These are phyloP conservation scores for Cyberlindnera galapagoensis DNA, from an alignment of 805 yeast genomes.

Conservation along the genomic window DNA sequence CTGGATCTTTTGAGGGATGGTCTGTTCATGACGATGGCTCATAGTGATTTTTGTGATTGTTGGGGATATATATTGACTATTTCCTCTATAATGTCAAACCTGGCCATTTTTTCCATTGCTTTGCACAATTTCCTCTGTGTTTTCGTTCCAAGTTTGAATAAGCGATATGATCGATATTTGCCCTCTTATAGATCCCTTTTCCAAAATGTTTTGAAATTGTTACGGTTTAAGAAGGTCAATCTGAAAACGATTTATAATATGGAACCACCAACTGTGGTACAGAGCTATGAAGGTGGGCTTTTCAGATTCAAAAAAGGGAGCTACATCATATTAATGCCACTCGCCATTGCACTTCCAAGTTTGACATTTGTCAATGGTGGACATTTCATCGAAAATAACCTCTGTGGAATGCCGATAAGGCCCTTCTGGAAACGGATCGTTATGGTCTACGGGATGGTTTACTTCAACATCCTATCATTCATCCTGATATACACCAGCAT, in stretches of 20 bases:
- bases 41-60: constrained; percentile 13
- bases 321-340: not conserved
- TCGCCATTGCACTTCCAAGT: constrained; percentile 5
- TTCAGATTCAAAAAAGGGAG: constrained; percentile 8
- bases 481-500: constrained; percentile 14
- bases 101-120: constrained; percentile 15
- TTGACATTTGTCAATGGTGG: constrained; percentile 12
- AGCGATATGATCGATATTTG: constrained; percentile 6
- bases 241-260: constrained; percentile 2
- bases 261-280: constrained; percentile 4
- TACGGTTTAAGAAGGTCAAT: constrained; percentile 4
- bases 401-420: constrained; percentile 11
- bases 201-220: constrained; percentile 4
- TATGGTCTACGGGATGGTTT: constrained; percentile 15
- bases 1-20: constrained; percentile 1
- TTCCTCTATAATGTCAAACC: constrained; percentile 14
- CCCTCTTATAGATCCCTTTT: constrained; percentile 6
- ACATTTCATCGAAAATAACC: constrained; percentile 8
- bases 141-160: constrained; percentile 11
- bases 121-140: constrained; percentile 19
- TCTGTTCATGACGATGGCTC: not conserved
- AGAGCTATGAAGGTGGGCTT: constrained; percentile 20
- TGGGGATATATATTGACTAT: constrained; percentile 15
- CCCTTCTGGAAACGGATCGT: constrained; percentile 20
- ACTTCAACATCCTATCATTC: constrained; percentile 12